Percentiles rank a stretch among this genome's conserved stretches.
These are phyloP conservation scores for Cucurbitaria berberidis DNA, from an alignment of 2,329 filamentous ascomycete genomes.

Conservation along the genomic window DNA sequence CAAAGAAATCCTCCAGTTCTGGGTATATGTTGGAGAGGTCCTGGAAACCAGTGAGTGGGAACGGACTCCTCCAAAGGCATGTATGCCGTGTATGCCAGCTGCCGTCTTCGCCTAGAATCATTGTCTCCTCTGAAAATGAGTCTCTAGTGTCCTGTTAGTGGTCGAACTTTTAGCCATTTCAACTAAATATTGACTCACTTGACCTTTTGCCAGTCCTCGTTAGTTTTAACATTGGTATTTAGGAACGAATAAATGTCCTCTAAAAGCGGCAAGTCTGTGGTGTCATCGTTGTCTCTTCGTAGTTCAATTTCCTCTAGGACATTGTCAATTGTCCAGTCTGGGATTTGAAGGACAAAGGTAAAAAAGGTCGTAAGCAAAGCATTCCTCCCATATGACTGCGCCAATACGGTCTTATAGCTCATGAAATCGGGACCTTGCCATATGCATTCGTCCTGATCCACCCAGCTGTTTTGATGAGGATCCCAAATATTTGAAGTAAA, in stretches of 20 bases:
- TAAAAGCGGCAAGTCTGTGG: not conserved
- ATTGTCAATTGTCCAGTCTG: not conserved
- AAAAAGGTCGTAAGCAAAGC: slow-evolving; percentile 3
- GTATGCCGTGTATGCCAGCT: slow-evolving; percentile 11
- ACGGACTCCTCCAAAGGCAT: slow-evolving; percentile 24
- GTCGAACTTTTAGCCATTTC: not conserved
- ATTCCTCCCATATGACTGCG: not conserved
- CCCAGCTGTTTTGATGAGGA: not conserved
- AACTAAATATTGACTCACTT: slow-evolving; percentile 1
- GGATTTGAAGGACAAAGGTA: not conserved
- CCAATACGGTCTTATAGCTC: not conserved
- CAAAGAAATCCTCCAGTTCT: slow-evolving; percentile 8
- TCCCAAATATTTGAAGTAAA: not conserved
- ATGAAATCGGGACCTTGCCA: slow-evolving; percentile 17
- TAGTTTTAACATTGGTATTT: not conserved
- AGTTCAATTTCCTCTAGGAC: slow-evolving; percentile 1
- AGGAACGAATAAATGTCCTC: slow-evolving; percentile 5
- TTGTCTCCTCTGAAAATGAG: slow-evolving; percentile 4
- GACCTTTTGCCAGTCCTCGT: slow-evolving; percentile 4
- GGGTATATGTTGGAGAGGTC: slow-evolving; percentile 17
- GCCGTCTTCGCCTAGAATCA: slow-evolving; percentile 11
- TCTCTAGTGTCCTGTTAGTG: slow-evolving; percentile 5
- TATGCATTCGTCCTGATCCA: slow-evolving; percentile 2
- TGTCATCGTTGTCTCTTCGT: not conserved
- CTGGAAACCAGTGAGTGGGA: slow-evolving; percentile 12